Conservation (phyloP, 2,329 filamentous ascomycete species). For the Anthostomella pinea region DNA sequence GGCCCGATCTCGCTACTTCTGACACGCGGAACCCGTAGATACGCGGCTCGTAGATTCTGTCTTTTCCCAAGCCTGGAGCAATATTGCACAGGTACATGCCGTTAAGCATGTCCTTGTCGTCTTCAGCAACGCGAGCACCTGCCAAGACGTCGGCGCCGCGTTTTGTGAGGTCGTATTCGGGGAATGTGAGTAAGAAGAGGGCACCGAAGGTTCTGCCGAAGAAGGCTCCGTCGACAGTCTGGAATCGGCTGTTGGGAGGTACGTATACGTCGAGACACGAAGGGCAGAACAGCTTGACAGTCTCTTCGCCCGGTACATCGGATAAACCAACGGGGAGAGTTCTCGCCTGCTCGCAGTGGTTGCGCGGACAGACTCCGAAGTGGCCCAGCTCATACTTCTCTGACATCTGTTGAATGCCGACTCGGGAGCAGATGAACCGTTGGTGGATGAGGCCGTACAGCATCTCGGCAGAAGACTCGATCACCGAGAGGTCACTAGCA, state of each 20-base stretch:
- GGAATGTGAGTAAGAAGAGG: constrained; percentile 97
- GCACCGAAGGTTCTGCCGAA: constrained; percentile 97
- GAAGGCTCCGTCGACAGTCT: constrained; percentile 95
- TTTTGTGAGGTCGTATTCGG: constrained; percentile 84
- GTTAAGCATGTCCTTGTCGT: constrained; percentile 63
- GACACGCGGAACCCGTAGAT: constrained; percentile 97
- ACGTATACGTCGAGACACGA: constrained; percentile 97
- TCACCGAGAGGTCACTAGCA: constrained; percentile 88
- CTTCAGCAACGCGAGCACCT: constrained; percentile 39
- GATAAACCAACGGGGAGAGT: constrained; percentile 91
- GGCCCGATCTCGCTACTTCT: constrained; percentile 83
- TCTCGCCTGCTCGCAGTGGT: constrained; percentile 84
- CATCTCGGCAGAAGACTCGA: constrained; percentile 96
- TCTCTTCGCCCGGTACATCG: constrained; percentile 93
- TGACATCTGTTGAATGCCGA: constrained; percentile 97
- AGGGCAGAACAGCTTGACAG: constrained; percentile 97
- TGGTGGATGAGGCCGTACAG: constrained; percentile 98
- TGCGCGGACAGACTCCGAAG: constrained; percentile 93
- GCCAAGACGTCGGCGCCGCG: constrained; percentile 60
- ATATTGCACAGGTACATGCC: constrained; percentile 85
- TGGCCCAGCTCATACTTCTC: constrained; percentile 98
- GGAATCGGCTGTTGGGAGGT: constrained; percentile 93
- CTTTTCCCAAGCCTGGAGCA: constrained; percentile 77
- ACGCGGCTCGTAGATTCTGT: constrained; percentile 86
- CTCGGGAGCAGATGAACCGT: constrained; percentile 93